Evolutionary conservation across 305 asterid genomes (phyloP).

Genomic region (Lippia alba): DNA sequence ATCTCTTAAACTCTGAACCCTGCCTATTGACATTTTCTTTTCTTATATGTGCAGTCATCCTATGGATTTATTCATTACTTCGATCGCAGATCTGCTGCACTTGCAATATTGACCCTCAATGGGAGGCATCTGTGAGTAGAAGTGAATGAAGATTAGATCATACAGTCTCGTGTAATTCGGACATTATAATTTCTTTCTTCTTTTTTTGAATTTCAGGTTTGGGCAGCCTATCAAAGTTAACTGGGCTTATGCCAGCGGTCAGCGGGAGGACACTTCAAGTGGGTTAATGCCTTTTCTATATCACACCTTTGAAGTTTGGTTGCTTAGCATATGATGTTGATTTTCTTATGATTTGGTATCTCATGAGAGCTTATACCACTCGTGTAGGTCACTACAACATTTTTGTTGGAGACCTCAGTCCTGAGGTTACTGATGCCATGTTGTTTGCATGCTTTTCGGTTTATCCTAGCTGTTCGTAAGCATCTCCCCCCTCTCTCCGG

Average conservation of each 20-base stretch:
- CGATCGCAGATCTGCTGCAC: slow-evolving; percentile 89
- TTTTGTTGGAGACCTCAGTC: slow-evolving; percentile 96
- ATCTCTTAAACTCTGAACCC: slow-evolving; percentile 14
- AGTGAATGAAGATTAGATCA: slow-evolving; percentile 7
- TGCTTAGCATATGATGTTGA: slow-evolving; percentile 8
- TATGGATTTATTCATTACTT: slow-evolving; percentile 91
- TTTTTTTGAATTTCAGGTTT: slow-evolving; percentile 56
- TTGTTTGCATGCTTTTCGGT: slow-evolving; percentile 80
- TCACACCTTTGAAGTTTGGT: not conserved
- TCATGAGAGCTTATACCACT: slow-evolving; percentile 32
- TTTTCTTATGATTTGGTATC: slow-evolving; percentile 7
- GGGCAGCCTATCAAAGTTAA: slow-evolving; percentile 91
- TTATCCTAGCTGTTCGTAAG: slow-evolving; percentile 82
- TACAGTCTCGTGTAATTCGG: slow-evolving; percentile 13
- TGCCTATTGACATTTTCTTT: slow-evolving; percentile 24
- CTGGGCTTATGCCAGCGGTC: slow-evolving; percentile 88
- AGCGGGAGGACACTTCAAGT: slow-evolving; percentile 91
- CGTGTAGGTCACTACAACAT: slow-evolving; percentile 81
- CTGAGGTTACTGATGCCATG: slow-evolving; percentile 94
- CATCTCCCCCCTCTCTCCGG: slow-evolving; percentile 36
- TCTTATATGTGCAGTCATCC: slow-evolving; percentile 73
- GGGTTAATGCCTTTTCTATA: slow-evolving; percentile 26
- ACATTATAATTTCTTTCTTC: not conserved
- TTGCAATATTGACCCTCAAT: slow-evolving; percentile 82
- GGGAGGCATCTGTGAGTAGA: slow-evolving; percentile 89